phyloP scores from a whole-genome alignment of 495 filamentous ascomycete genomes.

The Penicillium bovifimosum region DNA sequence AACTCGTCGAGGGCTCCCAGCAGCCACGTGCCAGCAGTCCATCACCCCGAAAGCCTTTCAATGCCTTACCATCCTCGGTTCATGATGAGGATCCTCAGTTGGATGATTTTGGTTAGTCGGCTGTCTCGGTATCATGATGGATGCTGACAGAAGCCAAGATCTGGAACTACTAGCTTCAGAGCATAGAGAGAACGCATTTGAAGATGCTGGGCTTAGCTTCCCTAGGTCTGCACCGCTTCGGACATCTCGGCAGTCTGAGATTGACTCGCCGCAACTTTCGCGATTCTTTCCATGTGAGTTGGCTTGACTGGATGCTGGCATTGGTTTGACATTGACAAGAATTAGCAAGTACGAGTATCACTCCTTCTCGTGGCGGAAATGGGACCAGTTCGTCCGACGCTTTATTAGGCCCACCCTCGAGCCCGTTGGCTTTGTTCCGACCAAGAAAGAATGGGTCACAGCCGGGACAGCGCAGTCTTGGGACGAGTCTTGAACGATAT shows the following conservation, averaged over 20 bases:
- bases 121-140: neutral
- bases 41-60: neutral
- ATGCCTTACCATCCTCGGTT: neutral
- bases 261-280: constrained; percentile 14
- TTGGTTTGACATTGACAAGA: constrained; percentile 3
- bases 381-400: constrained; percentile 29
- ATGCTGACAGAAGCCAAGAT: constrained; percentile 19
- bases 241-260: neutral
- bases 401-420: constrained; percentile 21
- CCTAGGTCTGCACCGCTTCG: neutral
- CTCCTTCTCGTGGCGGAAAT: constrained; percentile 18
- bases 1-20: constrained; percentile 25
- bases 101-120: constrained; percentile 48
- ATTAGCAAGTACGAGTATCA: constrained; percentile 18
- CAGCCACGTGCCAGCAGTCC: constrained; percentile 6
- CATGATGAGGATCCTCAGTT: constrained; percentile 27
- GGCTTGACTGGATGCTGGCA: neutral
- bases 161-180: constrained; percentile 38
- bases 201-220: neutral
- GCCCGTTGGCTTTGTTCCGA: constrained; percentile 27
- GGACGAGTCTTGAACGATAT: neutral
- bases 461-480: neutral
- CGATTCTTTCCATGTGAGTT: constrained; percentile 32
- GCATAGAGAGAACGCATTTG: neutral
- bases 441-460: neutral